Evolutionary conservation across 2,329 filamentous ascomycete genomes (phyloP).

Genomic region (Colletotrichum trifolii): DNA sequence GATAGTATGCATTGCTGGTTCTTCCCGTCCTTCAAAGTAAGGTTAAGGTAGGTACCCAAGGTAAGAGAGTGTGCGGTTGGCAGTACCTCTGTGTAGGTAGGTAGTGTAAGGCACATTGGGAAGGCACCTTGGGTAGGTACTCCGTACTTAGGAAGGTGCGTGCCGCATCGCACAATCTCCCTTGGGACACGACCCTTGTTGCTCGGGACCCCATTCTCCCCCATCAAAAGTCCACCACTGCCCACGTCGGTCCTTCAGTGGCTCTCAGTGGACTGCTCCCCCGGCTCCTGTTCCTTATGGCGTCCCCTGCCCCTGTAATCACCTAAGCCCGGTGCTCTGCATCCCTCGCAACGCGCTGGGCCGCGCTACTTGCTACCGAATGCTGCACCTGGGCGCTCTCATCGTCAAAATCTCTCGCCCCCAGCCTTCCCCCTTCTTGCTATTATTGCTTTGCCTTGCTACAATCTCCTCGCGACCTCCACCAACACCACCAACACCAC

Average conservation of each 20-base stretch:
- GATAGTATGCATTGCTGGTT: too few relatives aligned
- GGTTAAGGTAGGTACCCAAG: too few relatives aligned
- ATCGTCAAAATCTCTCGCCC: conserved; percentile 35
- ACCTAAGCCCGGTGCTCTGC: conserved; percentile 2
- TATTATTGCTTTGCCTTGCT: neutral
- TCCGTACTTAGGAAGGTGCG: neutral
- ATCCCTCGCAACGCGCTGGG: conserved; percentile 10
- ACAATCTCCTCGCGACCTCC: neutral
- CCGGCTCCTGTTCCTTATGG: conserved; percentile 26
- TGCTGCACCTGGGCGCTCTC: neutral
- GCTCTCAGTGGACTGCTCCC: conserved; percentile 13
- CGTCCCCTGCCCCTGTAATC: conserved; percentile 13
- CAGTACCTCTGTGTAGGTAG: too few relatives aligned
- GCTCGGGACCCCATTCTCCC: too few relatives aligned
- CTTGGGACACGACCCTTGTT: too few relatives aligned
- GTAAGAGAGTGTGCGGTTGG: too few relatives aligned
- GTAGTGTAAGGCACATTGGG: too few relatives aligned
- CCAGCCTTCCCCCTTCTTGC: conserved; percentile 14
- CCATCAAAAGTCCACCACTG: neutral
- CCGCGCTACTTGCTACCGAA: neutral
- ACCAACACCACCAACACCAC: conserved; percentile 7
- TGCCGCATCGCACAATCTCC: neutral
- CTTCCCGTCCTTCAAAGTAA: too few relatives aligned
- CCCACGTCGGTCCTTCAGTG: conserved; percentile 18
- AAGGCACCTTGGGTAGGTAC: neutral